phyloP scores from a whole-genome alignment of 495 filamentous ascomycete genomes.

The Daldinia caldariorum region DNA sequence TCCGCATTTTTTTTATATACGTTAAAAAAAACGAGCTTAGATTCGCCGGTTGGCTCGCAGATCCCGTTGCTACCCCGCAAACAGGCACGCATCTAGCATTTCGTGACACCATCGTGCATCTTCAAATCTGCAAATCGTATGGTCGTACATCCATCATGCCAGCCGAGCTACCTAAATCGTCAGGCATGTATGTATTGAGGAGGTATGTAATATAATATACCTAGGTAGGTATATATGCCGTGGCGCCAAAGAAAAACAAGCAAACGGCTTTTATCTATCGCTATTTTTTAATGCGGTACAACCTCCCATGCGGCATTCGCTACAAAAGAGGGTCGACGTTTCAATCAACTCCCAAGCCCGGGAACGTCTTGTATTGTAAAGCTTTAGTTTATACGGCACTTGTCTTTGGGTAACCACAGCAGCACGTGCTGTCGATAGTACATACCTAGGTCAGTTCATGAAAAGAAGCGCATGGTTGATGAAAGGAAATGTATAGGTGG shows the following conservation, averaged over 20 bases:
- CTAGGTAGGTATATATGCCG: too few relatives aligned
- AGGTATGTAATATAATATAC: too few relatives aligned
- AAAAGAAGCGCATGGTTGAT: background rate
- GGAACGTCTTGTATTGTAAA: background rate
- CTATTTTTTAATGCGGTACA: background rate
- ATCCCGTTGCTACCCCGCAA: slow-evolving; percentile 44
- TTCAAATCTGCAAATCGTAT: slow-evolving; percentile 22
- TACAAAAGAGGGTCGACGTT: background rate
- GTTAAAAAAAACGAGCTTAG: background rate
- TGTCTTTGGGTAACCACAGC: background rate
- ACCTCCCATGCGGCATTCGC: background rate
- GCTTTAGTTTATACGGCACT: background rate
- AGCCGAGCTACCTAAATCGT: too few relatives aligned
- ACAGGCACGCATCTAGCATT: slow-evolving; percentile 15
- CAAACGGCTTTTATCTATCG: too few relatives aligned
- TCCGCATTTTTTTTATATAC: too few relatives aligned
- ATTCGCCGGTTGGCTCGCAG: slow-evolving; percentile 34
- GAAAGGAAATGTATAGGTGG: background rate
- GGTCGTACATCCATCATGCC: background rate
- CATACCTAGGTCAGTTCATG: too few relatives aligned
- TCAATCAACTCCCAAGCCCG: background rate
- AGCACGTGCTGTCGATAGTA: background rate
- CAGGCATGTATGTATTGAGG: too few relatives aligned
- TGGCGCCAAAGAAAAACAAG: too few relatives aligned
- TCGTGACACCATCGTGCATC: slow-evolving; percentile 42